Percentiles rank a stretch among this genome's conserved stretches.
phyloP scores from a whole-genome alignment of 148 eudicot genomes.

The Linanthus parryae region DNA sequence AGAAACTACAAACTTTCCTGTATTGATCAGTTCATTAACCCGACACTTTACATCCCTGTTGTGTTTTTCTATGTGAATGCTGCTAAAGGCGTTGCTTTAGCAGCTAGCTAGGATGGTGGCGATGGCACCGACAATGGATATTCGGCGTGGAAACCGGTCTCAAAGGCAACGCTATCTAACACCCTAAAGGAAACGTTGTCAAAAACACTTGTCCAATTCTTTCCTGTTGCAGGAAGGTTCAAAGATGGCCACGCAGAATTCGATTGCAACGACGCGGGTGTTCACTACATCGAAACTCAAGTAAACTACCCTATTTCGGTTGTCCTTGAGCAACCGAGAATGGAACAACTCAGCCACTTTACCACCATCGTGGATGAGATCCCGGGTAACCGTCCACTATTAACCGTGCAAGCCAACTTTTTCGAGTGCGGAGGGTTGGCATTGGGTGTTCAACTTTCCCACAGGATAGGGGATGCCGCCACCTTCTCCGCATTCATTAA shows the following conservation, averaged over 20 bases:
- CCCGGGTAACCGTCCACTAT: background rate
- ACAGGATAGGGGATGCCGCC: conserved; percentile 8
- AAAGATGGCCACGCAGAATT: background rate
- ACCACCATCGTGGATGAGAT: background rate
- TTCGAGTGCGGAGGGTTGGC: conserved; percentile 18
- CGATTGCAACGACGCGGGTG: conserved; percentile 24
- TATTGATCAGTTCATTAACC: too few relatives aligned
- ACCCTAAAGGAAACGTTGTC: conserved; percentile 8
- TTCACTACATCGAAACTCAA: conserved; percentile 8
- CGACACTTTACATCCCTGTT: too few relatives aligned
- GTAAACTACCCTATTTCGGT: background rate
- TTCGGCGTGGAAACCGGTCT: too few relatives aligned
- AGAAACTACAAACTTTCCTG: too few relatives aligned
- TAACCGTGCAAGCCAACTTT: conserved; percentile 12
- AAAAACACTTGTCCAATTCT: background rate
- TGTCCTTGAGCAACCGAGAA: background rate
- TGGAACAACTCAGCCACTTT: conserved; percentile 4
- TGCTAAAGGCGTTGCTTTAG: too few relatives aligned
- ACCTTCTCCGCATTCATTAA: background rate
- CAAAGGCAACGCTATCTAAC: background rate
- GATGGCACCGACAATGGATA: too few relatives aligned
- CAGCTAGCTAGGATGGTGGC: too few relatives aligned
- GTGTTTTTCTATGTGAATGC: too few relatives aligned
- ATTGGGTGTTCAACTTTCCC: background rate
- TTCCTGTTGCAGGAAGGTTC: conserved; percentile 9